Evolutionary conservation across 768 basidiomycete genomes (phyloP).

Genomic region (Amylocystis lapponica): DNA sequence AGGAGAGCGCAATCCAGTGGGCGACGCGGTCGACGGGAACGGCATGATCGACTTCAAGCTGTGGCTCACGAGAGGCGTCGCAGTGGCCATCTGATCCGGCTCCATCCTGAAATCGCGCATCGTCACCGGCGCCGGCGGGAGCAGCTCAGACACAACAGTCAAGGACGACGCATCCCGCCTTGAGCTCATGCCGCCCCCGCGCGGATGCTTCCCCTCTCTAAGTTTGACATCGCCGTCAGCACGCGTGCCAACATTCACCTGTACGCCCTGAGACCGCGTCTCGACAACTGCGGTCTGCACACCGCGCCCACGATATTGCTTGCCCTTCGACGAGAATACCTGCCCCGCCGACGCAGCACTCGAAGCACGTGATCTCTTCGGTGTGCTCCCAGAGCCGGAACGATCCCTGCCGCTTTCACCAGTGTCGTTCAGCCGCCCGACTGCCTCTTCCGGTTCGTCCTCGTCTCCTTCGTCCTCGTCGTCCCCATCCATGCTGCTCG

Average conservation of each 20-base stretch:
- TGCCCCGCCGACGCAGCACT: slow-evolving; percentile 31
- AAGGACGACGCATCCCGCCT: slow-evolving; percentile 13
- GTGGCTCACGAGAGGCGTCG: slow-evolving; percentile 14
- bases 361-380: slow-evolving; percentile 22
- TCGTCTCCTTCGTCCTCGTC: slow-evolving; percentile 66
- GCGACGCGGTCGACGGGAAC: slow-evolving; percentile 24
- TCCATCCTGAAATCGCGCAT: slow-evolving; percentile 18
- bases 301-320: slow-evolving; percentile 59
- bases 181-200: not conserved
- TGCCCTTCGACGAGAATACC: slow-evolving; percentile 33
- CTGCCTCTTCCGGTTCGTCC: slow-evolving; percentile 15
- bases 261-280: slow-evolving; percentile 51
- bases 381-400: slow-evolving; percentile 11
- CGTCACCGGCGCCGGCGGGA: slow-evolving; percentile 19
- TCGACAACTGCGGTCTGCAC: slow-evolving; percentile 64
- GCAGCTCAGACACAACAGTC: slow-evolving; percentile 8
- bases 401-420: slow-evolving; percentile 19
- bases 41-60: slow-evolving; percentile 12
- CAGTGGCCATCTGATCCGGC: slow-evolving; percentile 17
- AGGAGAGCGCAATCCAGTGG: slow-evolving; percentile 21
- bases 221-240: slow-evolving; percentile 7
- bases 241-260: slow-evolving; percentile 35
- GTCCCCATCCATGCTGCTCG: slow-evolving; percentile 76
- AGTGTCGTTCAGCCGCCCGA: slow-evolving; percentile 23
- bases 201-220: slow-evolving; percentile 8